These are phyloP conservation scores for Colletotrichum filicis DNA, from an alignment of 2,329 filamentous ascomycete genomes.

Conservation along the genomic window DNA sequence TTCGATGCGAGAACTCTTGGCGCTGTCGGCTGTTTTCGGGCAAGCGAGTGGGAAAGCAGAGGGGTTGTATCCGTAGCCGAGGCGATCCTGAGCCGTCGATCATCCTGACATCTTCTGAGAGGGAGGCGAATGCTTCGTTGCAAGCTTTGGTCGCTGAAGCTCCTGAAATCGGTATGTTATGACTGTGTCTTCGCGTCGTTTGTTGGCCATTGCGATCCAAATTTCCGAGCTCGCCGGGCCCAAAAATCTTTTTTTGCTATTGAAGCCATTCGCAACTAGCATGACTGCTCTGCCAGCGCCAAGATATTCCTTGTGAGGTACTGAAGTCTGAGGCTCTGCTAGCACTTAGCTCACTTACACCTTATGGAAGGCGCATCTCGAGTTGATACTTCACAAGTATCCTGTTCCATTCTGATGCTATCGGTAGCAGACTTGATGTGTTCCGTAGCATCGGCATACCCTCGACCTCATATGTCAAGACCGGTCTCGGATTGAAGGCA, in stretches of 20 bases:
- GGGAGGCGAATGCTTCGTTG: not conserved
- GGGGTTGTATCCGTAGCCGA: not conserved
- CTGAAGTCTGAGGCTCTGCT: no score
- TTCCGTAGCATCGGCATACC: no score
- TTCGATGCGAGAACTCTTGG: not conserved
- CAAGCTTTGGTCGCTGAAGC: not conserved
- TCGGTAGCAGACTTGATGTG: no score
- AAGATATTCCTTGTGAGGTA: not conserved
- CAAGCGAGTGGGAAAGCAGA: not conserved
- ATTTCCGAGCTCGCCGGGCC: no score
- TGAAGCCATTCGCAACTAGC: not conserved
- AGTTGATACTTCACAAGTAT: no score
- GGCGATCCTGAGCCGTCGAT: not conserved
- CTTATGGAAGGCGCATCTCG: no score
- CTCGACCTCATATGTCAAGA: no score
- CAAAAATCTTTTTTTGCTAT: not conserved
- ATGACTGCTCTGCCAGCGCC: no score
- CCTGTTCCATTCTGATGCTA: no score
- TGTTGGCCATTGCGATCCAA: not conserved
- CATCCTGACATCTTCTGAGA: not conserved
- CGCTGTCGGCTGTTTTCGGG: no score
- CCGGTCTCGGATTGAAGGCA: no score
- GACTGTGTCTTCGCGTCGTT: not conserved
- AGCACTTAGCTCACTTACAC: no score
- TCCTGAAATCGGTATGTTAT: not conserved